These are phyloP conservation scores for Clonostachys solani DNA, from an alignment of 2,329 filamentous ascomycete species.

Conservation along the genomic window DNA sequence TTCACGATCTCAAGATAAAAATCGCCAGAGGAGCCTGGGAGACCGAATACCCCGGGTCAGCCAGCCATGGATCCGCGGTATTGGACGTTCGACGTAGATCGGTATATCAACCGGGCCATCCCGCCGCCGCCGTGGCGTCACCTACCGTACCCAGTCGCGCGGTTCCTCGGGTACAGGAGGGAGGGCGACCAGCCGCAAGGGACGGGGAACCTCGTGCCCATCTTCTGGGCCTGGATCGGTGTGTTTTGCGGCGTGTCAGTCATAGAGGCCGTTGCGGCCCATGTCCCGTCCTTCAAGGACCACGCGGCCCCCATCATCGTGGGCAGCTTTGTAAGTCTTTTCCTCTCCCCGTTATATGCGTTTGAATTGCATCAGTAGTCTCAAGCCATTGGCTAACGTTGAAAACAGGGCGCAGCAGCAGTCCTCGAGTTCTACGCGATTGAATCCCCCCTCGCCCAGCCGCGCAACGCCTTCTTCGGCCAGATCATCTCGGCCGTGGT, in stretches of 20 bases:
- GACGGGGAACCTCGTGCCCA: slow-evolving; percentile 54
- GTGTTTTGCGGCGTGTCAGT: slow-evolving; percentile 57
- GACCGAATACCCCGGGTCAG: slow-evolving; percentile 19
- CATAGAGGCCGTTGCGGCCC: slow-evolving; percentile 51
- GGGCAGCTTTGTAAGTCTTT: slow-evolving; percentile 60
- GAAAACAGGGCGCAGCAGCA: slow-evolving; percentile 63
- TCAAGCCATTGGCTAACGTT: not conserved
- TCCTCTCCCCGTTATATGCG: not conserved
- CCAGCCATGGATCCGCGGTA: slow-evolving; percentile 1
- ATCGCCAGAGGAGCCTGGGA: too few relatives aligned
- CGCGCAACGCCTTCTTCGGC: slow-evolving; percentile 64
- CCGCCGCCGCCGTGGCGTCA: slow-evolving; percentile 59
- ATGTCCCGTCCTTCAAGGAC: slow-evolving; percentile 47
- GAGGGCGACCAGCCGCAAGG: slow-evolving; percentile 19
- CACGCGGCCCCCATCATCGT: slow-evolving; percentile 57
- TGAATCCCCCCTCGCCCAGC: slow-evolving; percentile 68
- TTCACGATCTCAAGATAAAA: too few relatives aligned
- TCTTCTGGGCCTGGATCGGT: slow-evolving; percentile 62
- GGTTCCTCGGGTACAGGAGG: slow-evolving; percentile 62
- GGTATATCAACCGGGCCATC: slow-evolving; percentile 66
- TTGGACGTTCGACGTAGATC: slow-evolving; percentile 71
- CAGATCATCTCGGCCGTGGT: slow-evolving; percentile 59
- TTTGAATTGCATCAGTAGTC: not conserved
- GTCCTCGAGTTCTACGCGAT: slow-evolving; percentile 73
- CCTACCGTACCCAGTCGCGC: slow-evolving; percentile 62